Evolutionary conservation across 345 rosid species (phyloP), one percentile per base, ranked within the genome.

Genomic region (Acer saccharum): DNA sequence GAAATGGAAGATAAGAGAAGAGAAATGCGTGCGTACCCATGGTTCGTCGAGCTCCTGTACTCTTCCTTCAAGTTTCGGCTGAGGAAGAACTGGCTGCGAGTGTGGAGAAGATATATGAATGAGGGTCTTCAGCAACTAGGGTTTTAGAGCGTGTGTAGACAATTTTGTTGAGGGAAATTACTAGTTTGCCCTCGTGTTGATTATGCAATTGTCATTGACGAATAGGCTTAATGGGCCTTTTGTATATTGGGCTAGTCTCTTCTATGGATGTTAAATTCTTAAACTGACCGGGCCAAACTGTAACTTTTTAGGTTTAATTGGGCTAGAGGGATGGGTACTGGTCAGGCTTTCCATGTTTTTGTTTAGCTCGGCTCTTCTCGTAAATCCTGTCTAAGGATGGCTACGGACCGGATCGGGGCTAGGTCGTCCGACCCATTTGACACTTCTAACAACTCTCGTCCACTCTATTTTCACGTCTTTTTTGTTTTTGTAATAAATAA

Each of bases 11-110:
- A 2, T 44, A 39, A 6, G 7, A 7, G 25, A 43, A 43, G 55
- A 54, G 61, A 74, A 69, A 75, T 75, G 84, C 83, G 10, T 77
- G 84, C 83, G 10, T 77, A 86, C 88, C 88, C 88, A 86, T 86
- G 11, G 80, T 62, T 70, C 8, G 63, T 71, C 54, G 80, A 72
- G 73, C 74, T 78, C 73, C 79, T 55, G 69, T 65, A 64, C 60
- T 66, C 18, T 70, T 58, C 25, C 63, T 58, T 58, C 63, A 46
- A 44, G 83, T 65, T 82, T 78, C 79, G 77, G 82, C 83, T 16
- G 25, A 23, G 76, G 3, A 74, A 6, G 6, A 35, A 35, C 39
- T 35, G 39, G 75, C 50, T 65, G 68, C 61, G 10, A 17, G 44
- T 11, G 50, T 3, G 27, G 50, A 20, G 61, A 55, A 44, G 20